Conservation (phyloP, 345 rosid genomes). For the Streptanthus diversifolius region DNA sequence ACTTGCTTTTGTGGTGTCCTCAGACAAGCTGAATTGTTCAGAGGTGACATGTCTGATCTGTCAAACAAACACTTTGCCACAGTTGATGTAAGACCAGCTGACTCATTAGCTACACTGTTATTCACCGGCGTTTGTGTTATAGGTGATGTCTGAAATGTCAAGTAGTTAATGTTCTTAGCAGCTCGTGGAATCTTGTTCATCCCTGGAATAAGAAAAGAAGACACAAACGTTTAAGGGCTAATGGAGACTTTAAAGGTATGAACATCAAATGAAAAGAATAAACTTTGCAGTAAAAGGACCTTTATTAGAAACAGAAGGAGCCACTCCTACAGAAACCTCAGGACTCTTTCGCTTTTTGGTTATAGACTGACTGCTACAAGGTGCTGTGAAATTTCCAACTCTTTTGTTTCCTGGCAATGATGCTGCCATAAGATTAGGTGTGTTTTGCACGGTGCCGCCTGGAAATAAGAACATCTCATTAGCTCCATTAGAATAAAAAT, state of each 20-base stretch:
- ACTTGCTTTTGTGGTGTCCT: conserved; percentile 56
- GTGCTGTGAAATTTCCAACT: conserved; percentile 29
- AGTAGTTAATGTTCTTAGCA: conserved; percentile 27
- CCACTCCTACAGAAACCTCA: conserved; percentile 36
- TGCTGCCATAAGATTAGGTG: conserved; percentile 38
- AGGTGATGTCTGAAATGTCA: conserved; percentile 26
- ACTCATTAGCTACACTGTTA: conserved; percentile 12
- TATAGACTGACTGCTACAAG: conserved; percentile 31
- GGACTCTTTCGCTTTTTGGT: conserved; percentile 51
- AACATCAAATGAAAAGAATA: neutral
- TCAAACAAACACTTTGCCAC: conserved; percentile 76
- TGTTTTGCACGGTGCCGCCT: conserved; percentile 39
- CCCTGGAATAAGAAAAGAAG: neutral
- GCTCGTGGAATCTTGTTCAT: conserved; percentile 3
- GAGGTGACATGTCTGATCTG: conserved; percentile 43
- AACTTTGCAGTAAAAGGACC: neutral
- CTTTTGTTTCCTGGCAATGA: conserved; percentile 38
- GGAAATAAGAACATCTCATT: conserved; percentile 5
- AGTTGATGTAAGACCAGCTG: conserved; percentile 37
- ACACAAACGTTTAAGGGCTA: neutral
- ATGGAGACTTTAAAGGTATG: neutral
- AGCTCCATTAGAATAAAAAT: neutral
- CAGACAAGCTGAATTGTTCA: conserved; percentile 46
- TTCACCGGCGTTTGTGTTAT: conserved; percentile 25
- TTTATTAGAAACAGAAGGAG: conserved; percentile 44